phyloP scores from a whole-genome alignment of 768 basidiomycete species.

The Gymnopilus dilepis region DNA sequence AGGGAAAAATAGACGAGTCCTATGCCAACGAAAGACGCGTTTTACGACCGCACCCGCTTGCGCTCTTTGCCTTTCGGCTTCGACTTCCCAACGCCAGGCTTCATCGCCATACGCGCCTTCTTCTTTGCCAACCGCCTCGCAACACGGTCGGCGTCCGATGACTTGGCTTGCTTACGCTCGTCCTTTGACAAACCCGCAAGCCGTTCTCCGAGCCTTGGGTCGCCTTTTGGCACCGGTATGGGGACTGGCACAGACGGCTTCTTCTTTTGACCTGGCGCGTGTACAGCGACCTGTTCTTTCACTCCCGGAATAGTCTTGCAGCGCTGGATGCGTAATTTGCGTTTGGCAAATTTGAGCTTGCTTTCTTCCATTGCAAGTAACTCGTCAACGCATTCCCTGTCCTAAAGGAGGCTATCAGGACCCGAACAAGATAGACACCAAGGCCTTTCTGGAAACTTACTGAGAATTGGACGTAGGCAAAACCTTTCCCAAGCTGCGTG shows the following conservation, averaged over 20 bases:
- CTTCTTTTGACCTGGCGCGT: slow-evolving; percentile 23
- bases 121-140: slow-evolving; percentile 91
- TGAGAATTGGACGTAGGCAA: slow-evolving; percentile 88
- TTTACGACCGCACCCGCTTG: slow-evolving; percentile 24
- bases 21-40: neutral
- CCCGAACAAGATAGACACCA: neutral
- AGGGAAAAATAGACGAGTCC: neutral
- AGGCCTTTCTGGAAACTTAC: slow-evolving; percentile 50
- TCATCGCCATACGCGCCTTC: slow-evolving; percentile 65
- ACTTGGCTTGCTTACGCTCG: slow-evolving; percentile 84
- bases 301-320: slow-evolving; percentile 75
- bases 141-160: slow-evolving; percentile 77
- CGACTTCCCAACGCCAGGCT: slow-evolving; percentile 34
- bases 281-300: slow-evolving; percentile 20
- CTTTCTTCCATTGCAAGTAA: slow-evolving; percentile 77
- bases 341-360: slow-evolving; percentile 91
- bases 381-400: slow-evolving; percentile 92
- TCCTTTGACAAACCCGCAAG: slow-evolving; percentile 82
- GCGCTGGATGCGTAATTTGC: slow-evolving; percentile 87
- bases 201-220: slow-evolving; percentile 81
- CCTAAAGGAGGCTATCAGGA: slow-evolving; percentile 49
- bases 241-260: slow-evolving; percentile 15
- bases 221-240: slow-evolving; percentile 69
- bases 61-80: slow-evolving; percentile 34
- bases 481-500: slow-evolving; percentile 94